Evolutionary conservation across 2,329 filamentous ascomycete genomes (phyloP).

Genomic region (Hypoxylon sp.): DNA sequence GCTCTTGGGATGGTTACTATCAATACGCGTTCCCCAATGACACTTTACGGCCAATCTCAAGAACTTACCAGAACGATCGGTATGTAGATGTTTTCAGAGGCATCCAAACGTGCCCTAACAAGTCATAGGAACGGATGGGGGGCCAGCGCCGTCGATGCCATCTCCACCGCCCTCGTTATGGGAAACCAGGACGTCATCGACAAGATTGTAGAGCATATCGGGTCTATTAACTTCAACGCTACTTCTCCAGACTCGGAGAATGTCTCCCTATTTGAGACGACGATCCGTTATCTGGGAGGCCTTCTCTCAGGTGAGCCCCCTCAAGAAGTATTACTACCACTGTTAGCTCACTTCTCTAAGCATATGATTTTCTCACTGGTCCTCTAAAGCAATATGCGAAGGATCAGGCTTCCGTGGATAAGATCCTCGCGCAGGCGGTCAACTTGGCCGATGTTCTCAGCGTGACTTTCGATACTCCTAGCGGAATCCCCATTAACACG

Average conservation of each 20-base stretch:
- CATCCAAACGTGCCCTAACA: slow-evolving; percentile 40
- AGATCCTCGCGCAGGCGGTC: slow-evolving; percentile 76
- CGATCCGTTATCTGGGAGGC: slow-evolving; percentile 88
- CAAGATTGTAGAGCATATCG: slow-evolving; percentile 79
- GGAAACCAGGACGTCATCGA: slow-evolving; percentile 75
- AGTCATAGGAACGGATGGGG: slow-evolving; percentile 82
- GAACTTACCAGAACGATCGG: slow-evolving; percentile 78
- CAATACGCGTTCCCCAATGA: slow-evolving; percentile 83
- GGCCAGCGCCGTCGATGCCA: slow-evolving; percentile 83
- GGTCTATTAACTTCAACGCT: slow-evolving; percentile 77
- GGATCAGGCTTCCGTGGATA: slow-evolving; percentile 64
- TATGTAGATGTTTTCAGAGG: slow-evolving; percentile 56
- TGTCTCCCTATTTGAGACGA: slow-evolving; percentile 90
- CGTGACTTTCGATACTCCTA: slow-evolving; percentile 82
- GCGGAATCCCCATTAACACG: slow-evolving; percentile 80
- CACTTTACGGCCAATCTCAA: slow-evolving; percentile 78
- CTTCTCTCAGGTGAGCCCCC: slow-evolving; percentile 75
- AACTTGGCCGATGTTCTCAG: slow-evolving; percentile 80
- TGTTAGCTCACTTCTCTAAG: slow-evolving; percentile 54
- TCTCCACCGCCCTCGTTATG: slow-evolving; percentile 87
- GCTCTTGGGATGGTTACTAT: slow-evolving; percentile 81
- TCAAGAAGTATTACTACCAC: slow-evolving; percentile 7
- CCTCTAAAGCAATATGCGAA: slow-evolving; percentile 68
- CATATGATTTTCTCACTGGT: slow-evolving; percentile 79
- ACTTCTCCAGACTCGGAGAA: slow-evolving; percentile 62